Evolutionary conservation across 192 early-diverging fungal genomes (phyloP).

Genomic region (Rhizophagus clarus): DNA sequence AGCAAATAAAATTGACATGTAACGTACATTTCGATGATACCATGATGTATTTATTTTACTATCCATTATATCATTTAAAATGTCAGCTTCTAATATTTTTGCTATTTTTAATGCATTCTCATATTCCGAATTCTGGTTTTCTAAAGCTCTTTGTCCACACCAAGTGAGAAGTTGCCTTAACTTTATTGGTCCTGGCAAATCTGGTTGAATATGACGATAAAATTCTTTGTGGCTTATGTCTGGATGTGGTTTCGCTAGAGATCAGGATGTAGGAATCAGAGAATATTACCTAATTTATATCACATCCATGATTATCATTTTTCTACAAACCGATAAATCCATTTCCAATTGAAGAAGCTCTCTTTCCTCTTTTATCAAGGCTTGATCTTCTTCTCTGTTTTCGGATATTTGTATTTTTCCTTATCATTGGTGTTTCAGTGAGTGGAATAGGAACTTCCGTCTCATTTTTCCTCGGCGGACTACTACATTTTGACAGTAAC

Average conservation of each 20-base stretch:
- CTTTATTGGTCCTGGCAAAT: constrained; percentile 63
- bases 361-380: constrained; percentile 56
- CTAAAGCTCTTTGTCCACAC: constrained; percentile 55
- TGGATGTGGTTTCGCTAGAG: constrained; percentile 59
- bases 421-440: constrained; percentile 28
- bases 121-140: constrained; percentile 6
- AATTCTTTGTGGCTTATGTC: constrained; percentile 57
- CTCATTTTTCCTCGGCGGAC: neutral
- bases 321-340: constrained; percentile 41
- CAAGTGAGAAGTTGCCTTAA: constrained; percentile 71
- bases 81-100: constrained; percentile 42
- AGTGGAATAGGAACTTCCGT: constrained; percentile 28
- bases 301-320: neutral
- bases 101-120: constrained; percentile 31
- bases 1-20: neutral
- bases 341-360: constrained; percentile 60
- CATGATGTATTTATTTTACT: constrained; percentile 53
- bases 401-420: constrained; percentile 15
- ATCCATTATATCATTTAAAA: constrained; percentile 40
- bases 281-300: neutral
- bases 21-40: constrained; percentile 48
- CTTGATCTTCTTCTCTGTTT: constrained; percentile 51
- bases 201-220: constrained; percentile 69
- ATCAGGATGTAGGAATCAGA: neutral
- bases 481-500: neutral